A percentile compares a stretch with the other conserved stretches of the same genome.
These are phyloP conservation scores for Backusella parvicylindrica DNA, from an alignment of 192 early-diverging fungal genomes.

Conservation along the genomic window DNA sequence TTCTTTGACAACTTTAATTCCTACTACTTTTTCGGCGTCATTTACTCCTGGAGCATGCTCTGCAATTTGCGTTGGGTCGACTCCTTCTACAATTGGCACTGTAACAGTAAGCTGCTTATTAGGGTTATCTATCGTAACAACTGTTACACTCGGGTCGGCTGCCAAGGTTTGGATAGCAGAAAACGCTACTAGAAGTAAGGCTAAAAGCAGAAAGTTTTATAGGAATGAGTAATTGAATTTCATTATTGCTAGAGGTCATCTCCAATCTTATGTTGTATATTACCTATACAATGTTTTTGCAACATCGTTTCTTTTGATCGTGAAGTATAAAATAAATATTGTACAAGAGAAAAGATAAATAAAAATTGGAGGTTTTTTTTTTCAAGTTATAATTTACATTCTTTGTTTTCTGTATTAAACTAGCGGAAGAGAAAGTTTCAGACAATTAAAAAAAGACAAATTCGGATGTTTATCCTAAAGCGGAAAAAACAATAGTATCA, in stretches of 20 bases:
- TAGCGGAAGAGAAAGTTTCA: too few relatives aligned
- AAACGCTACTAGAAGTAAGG: neutral
- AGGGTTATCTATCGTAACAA: neutral
- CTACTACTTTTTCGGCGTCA: neutral
- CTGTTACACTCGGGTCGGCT: neutral
- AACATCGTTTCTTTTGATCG: neutral
- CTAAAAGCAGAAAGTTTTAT: neutral
- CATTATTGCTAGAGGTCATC: neutral
- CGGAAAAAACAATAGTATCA: neutral
- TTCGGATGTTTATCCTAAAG: neutral
- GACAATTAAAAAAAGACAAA: too few relatives aligned
- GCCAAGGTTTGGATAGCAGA: neutral
- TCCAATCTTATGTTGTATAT: neutral
- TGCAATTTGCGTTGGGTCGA: neutral
- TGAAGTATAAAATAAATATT: neutral
- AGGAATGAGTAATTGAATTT: neutral
- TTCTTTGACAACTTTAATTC: neutral
- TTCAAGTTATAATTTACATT: conserved; percentile 1
- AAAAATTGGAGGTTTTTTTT: neutral
- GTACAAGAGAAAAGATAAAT: neutral
- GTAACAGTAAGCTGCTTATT: neutral
- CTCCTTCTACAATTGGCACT: neutral
- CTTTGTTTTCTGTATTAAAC: conserved; percentile 5
- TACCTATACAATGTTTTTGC: neutral
- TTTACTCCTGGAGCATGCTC: neutral